Base-by-base conservation (phyloP, 139 green algal genomes). In the Auxenochlorella protothecoides region DNA sequence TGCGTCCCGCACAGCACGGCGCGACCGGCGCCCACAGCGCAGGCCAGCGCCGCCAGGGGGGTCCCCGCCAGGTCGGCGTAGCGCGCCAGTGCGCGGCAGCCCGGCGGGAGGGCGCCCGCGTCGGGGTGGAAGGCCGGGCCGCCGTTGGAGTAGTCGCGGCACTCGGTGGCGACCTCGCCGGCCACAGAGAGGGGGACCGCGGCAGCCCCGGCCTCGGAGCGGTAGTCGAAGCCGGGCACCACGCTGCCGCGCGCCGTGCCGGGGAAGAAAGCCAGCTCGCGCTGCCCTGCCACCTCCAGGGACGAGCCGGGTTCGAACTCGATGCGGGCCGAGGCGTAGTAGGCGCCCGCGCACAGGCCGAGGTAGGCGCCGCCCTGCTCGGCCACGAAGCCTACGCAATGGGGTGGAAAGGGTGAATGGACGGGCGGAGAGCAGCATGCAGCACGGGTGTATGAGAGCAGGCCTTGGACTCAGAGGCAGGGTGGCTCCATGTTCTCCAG, bases 271-370 rank as follows among this genome's bases (percentile, higher is more conserved):
- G 5, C 15, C 15, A 93, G 80, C 76, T 92, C 83, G 2, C 88
- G 63, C 11, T 81, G 53, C 0, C 85, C 88, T 0, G 83, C 63
- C 8, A 92, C 88, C 71, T 87, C 74, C 53, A 89, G 66, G 12
- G 68, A 65, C 59, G 13, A 62, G 60, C 87, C 87, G 0, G 76
- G 66, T 75, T 92, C 88, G 71, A 92, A 93, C 63, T 87, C 81
- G 3, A 89, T 76, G 0, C 71, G 12, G 3, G 65, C 12, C 62
- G 68, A 86, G 2, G 71, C 87, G 64, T 90, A 93, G 77, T 93
- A 93, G 10, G 88, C 87, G 3, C 87, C 87, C 6, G 86, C 86
- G 69, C 88, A 93, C 5, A 93, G 72, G 6, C 88, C 88, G 0
- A 93, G 66, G 75, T 93, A 93, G 2, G 79, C 61, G 0, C 85